phyloP scores from a whole-genome alignment of 768 basidiomycete species.

The Panaeolus papilionaceus region DNA sequence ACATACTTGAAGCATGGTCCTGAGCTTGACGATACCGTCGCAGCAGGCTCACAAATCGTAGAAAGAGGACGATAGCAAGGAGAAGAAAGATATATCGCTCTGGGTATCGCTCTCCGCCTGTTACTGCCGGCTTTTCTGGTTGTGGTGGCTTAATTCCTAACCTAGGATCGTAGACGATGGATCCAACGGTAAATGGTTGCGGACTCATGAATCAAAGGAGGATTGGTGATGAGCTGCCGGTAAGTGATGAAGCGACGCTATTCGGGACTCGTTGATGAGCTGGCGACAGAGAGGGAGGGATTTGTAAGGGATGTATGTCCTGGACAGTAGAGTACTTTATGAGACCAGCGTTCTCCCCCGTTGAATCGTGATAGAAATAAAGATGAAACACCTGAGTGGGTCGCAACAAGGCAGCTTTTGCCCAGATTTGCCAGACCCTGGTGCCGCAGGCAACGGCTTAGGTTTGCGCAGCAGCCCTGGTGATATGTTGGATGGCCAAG shows the following conservation, averaged over 20 bases:
- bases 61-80: not conserved
- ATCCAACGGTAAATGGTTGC: not conserved
- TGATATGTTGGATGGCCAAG: not conserved
- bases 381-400: constrained; percentile 5
- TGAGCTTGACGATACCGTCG: not conserved
- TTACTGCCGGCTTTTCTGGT: not conserved
- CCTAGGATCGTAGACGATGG: constrained; percentile 8
- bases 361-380: not conserved
- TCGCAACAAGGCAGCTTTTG: constrained; percentile 7
- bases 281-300: not conserved
- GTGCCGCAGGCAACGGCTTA: constrained; percentile 6
- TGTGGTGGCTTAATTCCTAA: not conserved
- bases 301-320: not conserved
- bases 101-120: not conserved
- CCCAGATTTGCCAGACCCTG: constrained; percentile 2
- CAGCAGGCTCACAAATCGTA: not conserved
- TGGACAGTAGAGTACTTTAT: not conserved
- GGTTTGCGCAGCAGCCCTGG: constrained; percentile 7
- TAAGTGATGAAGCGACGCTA: too few relatives aligned
- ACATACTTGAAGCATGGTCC: not conserved
- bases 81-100: constrained; percentile 6
- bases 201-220: not conserved
- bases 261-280: too few relatives aligned
- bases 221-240: not conserved
- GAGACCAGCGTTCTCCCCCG: not conserved